These are phyloP conservation scores for Mucor ambiguus DNA, from an alignment of 371 early-diverging fungal genomes.

Conservation along the genomic window DNA sequence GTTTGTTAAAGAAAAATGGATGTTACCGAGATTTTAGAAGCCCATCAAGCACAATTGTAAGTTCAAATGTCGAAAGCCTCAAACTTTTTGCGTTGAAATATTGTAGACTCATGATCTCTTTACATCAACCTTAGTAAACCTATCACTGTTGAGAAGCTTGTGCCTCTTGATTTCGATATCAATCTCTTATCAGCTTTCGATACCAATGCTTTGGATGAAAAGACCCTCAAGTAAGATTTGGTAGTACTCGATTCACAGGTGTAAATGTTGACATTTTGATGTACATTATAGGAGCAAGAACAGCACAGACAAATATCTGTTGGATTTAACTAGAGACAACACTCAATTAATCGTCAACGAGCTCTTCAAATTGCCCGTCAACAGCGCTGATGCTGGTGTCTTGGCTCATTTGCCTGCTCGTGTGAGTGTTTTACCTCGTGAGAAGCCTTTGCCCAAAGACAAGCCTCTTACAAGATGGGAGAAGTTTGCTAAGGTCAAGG, in stretches of 20 bases:
- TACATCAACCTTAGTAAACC: conserved; percentile 50
- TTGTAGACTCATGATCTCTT: conserved; percentile 1
- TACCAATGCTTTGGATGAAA: conserved; percentile 75
- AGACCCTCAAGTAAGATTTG: conserved; percentile 53
- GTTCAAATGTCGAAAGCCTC: neutral
- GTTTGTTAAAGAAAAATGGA: conserved; percentile 53
- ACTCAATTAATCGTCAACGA: conserved; percentile 89
- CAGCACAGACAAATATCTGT: conserved; percentile 63
- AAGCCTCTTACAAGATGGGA: conserved; percentile 98
- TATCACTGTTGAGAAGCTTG: conserved; percentile 68
- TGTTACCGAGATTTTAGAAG: conserved; percentile 69
- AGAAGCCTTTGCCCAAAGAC: conserved; percentile 90
- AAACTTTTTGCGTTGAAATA: neutral
- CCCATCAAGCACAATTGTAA: conserved; percentile 65
- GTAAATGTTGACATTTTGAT: neutral
- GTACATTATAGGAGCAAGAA: conserved; percentile 13
- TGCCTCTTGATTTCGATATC: conserved; percentile 88
- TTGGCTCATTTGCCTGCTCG: conserved; percentile 83
- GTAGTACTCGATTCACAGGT: neutral
- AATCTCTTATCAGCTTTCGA: conserved; percentile 82
- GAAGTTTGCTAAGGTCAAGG: conserved; percentile 98
- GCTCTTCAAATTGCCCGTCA: conserved; percentile 82
- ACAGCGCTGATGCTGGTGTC: conserved; percentile 72
- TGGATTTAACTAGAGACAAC: conserved; percentile 78
- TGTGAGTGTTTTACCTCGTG: conserved; percentile 77